Conservation (phyloP, 2,329 filamentous ascomycete species). For the Botrytis byssoidea region DNA sequence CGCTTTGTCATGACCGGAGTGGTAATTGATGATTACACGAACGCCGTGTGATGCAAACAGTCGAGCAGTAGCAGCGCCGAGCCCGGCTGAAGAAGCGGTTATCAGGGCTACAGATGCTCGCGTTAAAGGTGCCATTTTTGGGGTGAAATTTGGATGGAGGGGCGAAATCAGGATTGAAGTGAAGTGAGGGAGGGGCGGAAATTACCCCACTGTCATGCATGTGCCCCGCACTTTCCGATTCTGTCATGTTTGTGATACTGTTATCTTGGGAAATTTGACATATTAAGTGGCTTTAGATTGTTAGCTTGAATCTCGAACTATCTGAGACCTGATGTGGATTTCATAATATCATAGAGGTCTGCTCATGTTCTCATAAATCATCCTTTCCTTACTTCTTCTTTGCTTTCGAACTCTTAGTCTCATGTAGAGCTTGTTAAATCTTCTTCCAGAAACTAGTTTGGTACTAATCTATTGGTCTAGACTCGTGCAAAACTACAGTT, state of each 20-base stretch:
- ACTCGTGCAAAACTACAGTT: too few species aligned
- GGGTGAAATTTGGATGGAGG: not conserved
- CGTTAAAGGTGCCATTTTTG: not conserved
- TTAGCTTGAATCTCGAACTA: not conserved
- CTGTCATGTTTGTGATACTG: not conserved
- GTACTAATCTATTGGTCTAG: fast-evolving
- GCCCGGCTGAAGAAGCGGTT: conserved; percentile 59
- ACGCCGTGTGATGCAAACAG: conserved; percentile 67
- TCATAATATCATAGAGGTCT: not conserved
- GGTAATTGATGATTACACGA: conserved; percentile 73
- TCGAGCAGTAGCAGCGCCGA: conserved; percentile 66
- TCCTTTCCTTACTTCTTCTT: not conserved
- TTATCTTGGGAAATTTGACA: not conserved
- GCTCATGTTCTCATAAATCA: not conserved
- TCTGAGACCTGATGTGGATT: not conserved
- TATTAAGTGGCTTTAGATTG: not conserved
- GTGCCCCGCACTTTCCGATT: not conserved
- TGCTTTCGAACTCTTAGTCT: not conserved
- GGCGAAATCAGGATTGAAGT: not conserved
- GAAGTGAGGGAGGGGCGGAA: not conserved
- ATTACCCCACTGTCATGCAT: not conserved
- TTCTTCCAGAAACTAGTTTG: too few species aligned
- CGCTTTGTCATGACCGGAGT: conserved; percentile 59
- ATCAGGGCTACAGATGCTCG: conserved; percentile 43
- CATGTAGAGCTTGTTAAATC: too few species aligned